A percentile compares a stretch with the other conserved stretches of the same genome.
phyloP scores from a whole-genome alignment of 768 basidiomycete genomes.

The Clitopilus hobsonii region DNA sequence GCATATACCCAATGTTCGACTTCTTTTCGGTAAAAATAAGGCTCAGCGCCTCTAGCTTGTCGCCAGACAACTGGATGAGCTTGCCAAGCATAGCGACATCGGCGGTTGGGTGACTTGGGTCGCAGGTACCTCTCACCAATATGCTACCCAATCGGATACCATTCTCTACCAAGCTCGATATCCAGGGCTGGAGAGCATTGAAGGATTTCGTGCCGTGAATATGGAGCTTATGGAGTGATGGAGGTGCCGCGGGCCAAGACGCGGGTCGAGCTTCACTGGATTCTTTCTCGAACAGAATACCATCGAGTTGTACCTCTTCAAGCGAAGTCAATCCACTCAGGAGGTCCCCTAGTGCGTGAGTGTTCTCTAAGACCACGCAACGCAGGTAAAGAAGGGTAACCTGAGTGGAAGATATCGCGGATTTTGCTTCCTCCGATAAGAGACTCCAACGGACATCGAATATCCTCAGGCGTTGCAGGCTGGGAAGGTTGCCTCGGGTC shows the following conservation, averaged over 20 bases:
- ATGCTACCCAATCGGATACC: too few species aligned
- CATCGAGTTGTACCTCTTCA: background rate
- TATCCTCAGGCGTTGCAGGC: background rate
- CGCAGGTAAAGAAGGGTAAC: background rate
- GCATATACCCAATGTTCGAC: background rate
- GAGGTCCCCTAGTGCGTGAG: background rate
- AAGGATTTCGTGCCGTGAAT: too few species aligned
- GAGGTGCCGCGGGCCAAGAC: background rate
- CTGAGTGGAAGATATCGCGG: background rate
- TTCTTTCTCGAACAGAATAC: background rate
- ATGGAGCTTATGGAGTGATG: background rate
- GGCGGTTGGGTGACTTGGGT: too few species aligned
- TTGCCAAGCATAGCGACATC: too few species aligned
- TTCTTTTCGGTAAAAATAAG: background rate
- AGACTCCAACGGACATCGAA: background rate
- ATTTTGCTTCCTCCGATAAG: background rate
- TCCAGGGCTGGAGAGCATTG: background rate
- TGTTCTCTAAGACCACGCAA: background rate
- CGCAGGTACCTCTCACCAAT: too few species aligned
- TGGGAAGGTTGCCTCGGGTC: background rate
- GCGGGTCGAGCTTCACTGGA: background rate
- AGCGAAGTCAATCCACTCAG: background rate
- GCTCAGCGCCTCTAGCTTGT: background rate
- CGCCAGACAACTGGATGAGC: background rate
- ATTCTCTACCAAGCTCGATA: too few species aligned